Base-by-base conservation (phyloP, 495 filamentous ascomycete genomes). In the Terfezia claveryi region DNA sequence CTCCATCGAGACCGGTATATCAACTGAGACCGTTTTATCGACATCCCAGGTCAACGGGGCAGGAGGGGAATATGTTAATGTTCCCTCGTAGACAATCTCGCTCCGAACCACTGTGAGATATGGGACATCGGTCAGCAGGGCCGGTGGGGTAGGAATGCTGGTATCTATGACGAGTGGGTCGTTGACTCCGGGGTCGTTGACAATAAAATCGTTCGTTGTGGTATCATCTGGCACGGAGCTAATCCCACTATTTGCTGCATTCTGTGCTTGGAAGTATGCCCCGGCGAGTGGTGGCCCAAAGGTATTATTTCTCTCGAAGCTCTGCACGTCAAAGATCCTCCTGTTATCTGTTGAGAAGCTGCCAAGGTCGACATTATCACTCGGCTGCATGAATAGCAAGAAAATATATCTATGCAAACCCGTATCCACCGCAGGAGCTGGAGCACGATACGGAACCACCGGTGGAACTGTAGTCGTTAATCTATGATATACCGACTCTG, bases 391-490 rank as follows among this genome's bases (percentile, higher is more conserved):
- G 23, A 62, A 64, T 50, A 64, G 17, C 50, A 64, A 23, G 55
- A 62, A 64, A 37, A 64, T 56, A 49, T 64, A 64, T n/a, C 60
- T 50, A 38, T 64, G 61, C 9, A 36, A 46, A 8, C 57, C 52
- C 2, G 57, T 55, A 8, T 56, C 61, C 2, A 49, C 37, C 2
- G 61, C 55, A 9, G 54, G 50, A 7, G 23, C 54, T 0, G 61
- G 57, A 2, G 57, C 61, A 17, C 41, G 50, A 27, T 64, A 64
- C 32, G 38, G 51, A 50, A 62, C 53, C 10, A 57, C 44, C 0
- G 54, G 51, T 0, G 53, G 14, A 14, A 8, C 16, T 16, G 49
- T 52, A 32, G 27, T 7, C 27, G 27, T 32, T 32, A 32, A 32
- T 32, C 27, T 32, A 32, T 5, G 27, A 7, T 7, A 4, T 7